Conservation (phyloP, 148 eudicot species). For the Bassia scoparia region DNA sequence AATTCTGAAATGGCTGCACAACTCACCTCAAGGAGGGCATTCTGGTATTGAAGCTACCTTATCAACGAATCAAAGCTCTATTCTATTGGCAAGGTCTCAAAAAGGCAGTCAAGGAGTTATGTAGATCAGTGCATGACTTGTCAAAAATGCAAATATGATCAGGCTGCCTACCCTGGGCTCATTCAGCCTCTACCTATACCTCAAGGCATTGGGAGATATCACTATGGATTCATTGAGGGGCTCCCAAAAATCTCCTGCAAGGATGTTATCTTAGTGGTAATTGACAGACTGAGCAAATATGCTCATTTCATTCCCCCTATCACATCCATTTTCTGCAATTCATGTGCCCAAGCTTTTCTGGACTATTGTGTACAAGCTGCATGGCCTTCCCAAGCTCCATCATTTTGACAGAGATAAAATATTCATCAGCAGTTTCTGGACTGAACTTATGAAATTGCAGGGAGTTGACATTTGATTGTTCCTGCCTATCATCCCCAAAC, state of each 20-base stretch:
- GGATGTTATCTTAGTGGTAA: not conserved
- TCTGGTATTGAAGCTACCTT: not conserved
- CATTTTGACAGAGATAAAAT: not conserved
- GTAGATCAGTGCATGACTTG: not conserved
- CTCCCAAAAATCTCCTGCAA: not conserved
- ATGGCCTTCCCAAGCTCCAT: not conserved
- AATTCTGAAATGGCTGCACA: not conserved
- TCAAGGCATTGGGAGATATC: not conserved
- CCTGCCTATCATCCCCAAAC: too few species aligned
- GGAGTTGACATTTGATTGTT: not conserved
- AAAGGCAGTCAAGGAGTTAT: not conserved
- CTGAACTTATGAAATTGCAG: not conserved
- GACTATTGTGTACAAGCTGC: not conserved
- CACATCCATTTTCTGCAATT: not conserved
- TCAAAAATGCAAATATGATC: not conserved
- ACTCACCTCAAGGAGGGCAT: not conserved
- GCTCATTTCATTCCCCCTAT: not conserved
- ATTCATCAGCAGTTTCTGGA: not conserved
- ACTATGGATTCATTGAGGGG: slow-evolving; percentile 1
- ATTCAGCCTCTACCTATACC: not conserved
- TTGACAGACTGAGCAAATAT: not conserved
- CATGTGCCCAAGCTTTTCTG: not conserved
- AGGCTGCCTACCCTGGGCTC: not conserved
- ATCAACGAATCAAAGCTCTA: not conserved
- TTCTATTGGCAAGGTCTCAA: not conserved